Evolutionary conservation across 2,329 filamentous ascomycete genomes (phyloP).

Genomic region (Cylindrodendrum hubeiense): DNA sequence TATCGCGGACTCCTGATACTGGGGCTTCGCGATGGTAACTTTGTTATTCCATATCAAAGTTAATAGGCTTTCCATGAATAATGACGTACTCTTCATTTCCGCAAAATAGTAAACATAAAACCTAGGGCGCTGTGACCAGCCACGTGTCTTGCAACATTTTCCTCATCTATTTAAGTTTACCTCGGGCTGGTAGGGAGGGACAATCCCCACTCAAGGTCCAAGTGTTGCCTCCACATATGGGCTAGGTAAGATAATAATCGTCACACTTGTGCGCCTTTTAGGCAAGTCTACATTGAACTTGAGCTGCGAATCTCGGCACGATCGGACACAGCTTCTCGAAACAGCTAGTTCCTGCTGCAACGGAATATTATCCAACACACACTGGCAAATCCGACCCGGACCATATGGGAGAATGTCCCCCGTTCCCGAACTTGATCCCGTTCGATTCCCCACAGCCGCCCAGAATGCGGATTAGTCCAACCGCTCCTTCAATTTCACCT

Average conservation of each 20-base stretch:
- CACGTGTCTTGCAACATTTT: too few species aligned
- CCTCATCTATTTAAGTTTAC: background rate
- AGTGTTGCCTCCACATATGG: background rate
- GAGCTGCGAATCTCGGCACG: background rate
- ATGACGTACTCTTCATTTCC: too few species aligned
- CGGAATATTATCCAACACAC: background rate
- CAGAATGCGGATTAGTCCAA: background rate
- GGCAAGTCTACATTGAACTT: background rate
- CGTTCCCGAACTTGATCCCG: background rate
- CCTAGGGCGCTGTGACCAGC: too few species aligned
- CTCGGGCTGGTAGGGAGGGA: background rate
- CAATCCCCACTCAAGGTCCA: background rate
- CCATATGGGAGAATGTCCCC: background rate
- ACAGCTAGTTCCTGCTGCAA: background rate
- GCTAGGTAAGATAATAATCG: background rate
- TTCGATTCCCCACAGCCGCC: background rate
- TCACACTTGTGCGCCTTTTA: background rate
- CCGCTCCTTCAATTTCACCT: background rate
- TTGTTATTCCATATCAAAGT: too few species aligned
- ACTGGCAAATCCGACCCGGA: background rate
- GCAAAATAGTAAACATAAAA: too few species aligned
- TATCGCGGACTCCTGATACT: too few species aligned
- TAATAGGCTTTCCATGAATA: too few species aligned
- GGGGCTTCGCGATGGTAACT: too few species aligned
- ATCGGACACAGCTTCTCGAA: background rate